Evolutionary conservation across 169 alveolate species (phyloP).

Genomic region (Plasmodium malariae): DNA sequence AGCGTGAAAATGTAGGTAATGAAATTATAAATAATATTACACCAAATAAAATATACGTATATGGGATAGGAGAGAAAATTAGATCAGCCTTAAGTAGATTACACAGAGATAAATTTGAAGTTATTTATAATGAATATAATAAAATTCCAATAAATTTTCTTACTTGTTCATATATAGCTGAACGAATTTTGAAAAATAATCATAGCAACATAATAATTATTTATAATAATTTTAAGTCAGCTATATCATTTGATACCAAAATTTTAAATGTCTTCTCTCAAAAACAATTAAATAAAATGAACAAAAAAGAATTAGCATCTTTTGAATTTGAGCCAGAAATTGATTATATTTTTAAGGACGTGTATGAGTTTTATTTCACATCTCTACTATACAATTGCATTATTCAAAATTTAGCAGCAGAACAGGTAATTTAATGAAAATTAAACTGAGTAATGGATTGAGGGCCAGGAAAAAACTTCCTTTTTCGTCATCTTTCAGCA

Average conservation of each 20-base stretch:
- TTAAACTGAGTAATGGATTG: too few species aligned
- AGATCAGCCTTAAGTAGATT: slow-evolving; percentile 82
- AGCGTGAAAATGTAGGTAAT: slow-evolving; percentile 29
- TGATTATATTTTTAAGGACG: slow-evolving; percentile 81
- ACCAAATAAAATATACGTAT: slow-evolving; percentile 72
- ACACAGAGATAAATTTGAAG: slow-evolving; percentile 79
- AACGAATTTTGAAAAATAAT: slow-evolving; percentile 80
- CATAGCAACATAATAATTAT: slow-evolving; percentile 84
- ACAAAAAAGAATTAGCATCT: slow-evolving; percentile 81
- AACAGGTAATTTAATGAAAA: slow-evolving; percentile 62
- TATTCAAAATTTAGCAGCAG: slow-evolving; percentile 85
- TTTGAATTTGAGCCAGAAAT: slow-evolving; percentile 86
- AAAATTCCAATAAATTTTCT: slow-evolving; percentile 57
- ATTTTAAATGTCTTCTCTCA: slow-evolving; percentile 82
- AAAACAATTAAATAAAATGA: slow-evolving; percentile 81
- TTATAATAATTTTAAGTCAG: slow-evolving; percentile 90
- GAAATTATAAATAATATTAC: slow-evolving; percentile 31
- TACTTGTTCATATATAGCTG: slow-evolving; percentile 67
- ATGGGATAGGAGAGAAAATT: slow-evolving; percentile 83
- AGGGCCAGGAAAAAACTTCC: too few species aligned
- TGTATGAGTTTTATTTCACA: slow-evolving; percentile 84
- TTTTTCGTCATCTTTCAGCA: too few species aligned
- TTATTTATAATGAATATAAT: slow-evolving; percentile 58
- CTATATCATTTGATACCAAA: slow-evolving; percentile 88
- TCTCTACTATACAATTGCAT: slow-evolving; percentile 83